These are phyloP conservation scores for Ziziphus jujuba DNA, from an alignment of 306 rosid genomes.

Conservation along the genomic window DNA sequence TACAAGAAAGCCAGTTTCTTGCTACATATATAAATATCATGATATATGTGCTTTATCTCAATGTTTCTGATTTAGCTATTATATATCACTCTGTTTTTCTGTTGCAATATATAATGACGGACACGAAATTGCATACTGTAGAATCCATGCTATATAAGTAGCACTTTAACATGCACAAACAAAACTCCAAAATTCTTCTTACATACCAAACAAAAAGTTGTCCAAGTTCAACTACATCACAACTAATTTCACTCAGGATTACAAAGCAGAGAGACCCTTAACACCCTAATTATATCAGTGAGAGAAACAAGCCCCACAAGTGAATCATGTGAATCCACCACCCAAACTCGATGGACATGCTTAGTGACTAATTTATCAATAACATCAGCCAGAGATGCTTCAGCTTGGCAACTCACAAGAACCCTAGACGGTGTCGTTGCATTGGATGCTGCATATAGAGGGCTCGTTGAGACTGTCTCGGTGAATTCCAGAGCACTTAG, in stretches of 20 bases:
- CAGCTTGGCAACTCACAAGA: constrained; percentile 52
- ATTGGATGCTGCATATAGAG: constrained; percentile 25
- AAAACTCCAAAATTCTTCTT: not conserved
- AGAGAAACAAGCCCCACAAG: constrained; percentile 73
- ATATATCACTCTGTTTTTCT: too few species aligned
- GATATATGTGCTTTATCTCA: too few species aligned
- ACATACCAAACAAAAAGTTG: not conserved
- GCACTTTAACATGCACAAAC: not conserved
- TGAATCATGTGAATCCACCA: constrained; percentile 64
- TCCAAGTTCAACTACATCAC: not conserved
- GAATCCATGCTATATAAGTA: too few species aligned
- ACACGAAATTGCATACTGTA: too few species aligned
- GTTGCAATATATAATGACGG: too few species aligned
- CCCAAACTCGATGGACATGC: constrained; percentile 88
- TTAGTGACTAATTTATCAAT: constrained; percentile 55
- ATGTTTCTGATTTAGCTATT: too few species aligned
- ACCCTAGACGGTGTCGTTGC: constrained; percentile 35
- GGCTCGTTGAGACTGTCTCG: constrained; percentile 40
- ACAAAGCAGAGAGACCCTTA: constrained; percentile 47
- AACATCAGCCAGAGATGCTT: constrained; percentile 48
- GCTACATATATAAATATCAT: too few species aligned
- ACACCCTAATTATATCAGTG: constrained; percentile 64
- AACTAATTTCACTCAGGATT: not conserved
- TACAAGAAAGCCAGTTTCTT: too few species aligned
- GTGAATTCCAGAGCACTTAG: constrained; percentile 61